A percentile compares a stretch with the other conserved stretches of the same genome.
These are phyloP conservation scores for Naegleria fowleri DNA, from an alignment of 208 protist species.

Conservation along the genomic window DNA sequence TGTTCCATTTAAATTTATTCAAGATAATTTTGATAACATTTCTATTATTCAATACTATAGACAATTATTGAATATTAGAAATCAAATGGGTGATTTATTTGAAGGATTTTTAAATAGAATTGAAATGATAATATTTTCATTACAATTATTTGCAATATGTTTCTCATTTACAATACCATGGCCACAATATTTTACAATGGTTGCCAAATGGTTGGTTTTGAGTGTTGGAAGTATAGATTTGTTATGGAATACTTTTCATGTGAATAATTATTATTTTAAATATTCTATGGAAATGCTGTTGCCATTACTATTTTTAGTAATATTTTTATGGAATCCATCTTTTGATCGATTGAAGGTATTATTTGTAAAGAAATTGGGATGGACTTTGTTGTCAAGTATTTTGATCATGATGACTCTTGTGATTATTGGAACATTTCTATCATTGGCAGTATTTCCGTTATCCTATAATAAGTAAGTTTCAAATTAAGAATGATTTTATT, in stretches of 20 bases:
- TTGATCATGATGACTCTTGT: not conserved
- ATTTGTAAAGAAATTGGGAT: not conserved
- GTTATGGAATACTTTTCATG: not conserved
- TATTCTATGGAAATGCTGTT: not conserved
- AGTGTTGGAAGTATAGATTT: not conserved
- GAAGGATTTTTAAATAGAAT: not conserved
- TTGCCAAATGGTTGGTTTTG: not conserved
- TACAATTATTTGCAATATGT: not conserved
- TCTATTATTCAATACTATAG: not conserved
- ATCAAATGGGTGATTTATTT: not conserved
- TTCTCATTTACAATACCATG: not conserved
- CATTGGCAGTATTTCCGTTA: not conserved
- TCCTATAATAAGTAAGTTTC: not conserved
- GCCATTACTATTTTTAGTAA: not conserved
- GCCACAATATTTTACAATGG: not conserved
- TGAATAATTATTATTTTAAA: not conserved
- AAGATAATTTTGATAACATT: slow-evolving; percentile 12
- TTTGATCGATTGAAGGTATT: not conserved
- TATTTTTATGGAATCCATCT: not conserved
- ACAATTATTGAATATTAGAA: not conserved
- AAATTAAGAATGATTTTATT: too few species aligned
- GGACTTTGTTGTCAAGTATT: not conserved
- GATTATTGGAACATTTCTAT: not conserved
- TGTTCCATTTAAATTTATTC: not conserved
- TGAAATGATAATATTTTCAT: not conserved